Evolutionary conservation across 2,329 filamentous ascomycete species (phyloP), one percentile per base, ranked within the genome.

Genomic region (Geosmithia putterillii): DNA sequence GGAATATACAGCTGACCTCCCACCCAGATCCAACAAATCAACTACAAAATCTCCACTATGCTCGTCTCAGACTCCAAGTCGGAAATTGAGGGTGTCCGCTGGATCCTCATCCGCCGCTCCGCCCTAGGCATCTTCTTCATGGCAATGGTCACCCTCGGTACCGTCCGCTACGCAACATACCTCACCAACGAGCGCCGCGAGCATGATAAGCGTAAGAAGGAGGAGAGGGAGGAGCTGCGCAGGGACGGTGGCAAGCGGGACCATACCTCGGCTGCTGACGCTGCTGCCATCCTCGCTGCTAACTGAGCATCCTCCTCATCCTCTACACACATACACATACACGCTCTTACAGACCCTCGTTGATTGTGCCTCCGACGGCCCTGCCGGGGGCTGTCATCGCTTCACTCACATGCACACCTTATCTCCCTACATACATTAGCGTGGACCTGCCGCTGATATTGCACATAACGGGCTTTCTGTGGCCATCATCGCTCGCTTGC

Each of bases 31-130:
- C 89, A 95, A 70, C 84, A 95, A 66, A 74, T 96, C 52, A 94
- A 90, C 63, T 95, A 96, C 65, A 92, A 94, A 60, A 96, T 98
- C 60, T 94, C 86, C 19, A 87, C 95, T 25, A 74, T 78, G 36
- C 73, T 98, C 38, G 94, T 87, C 59, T 92, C 86, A 48, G 92
- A 96, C 60, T 80, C 84, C 40, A 89, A 90, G 59, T 90, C 85
- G 4, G 86, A 95, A 53, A 89, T 96, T 41, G 92, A 98, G 61
- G 84, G 82, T 2, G 67, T 98, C 41, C 74, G 92, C 46, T 96
- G 92, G 92, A 80, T 95, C 36, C 64, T 81, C 49, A 86, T 80
- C 47, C 67, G 76, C 44, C 68, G 78, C 42, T 76, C 77, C 19
- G 76, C 78, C 22, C 58, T 79, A 34, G 78, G 77, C n/a, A 79